A percentile compares a stretch with the other conserved stretches of the same genome.
Evolutionary conservation across 2,329 filamentous ascomycete species (phyloP).

Genomic region (Helicocarpus griseus): DNA sequence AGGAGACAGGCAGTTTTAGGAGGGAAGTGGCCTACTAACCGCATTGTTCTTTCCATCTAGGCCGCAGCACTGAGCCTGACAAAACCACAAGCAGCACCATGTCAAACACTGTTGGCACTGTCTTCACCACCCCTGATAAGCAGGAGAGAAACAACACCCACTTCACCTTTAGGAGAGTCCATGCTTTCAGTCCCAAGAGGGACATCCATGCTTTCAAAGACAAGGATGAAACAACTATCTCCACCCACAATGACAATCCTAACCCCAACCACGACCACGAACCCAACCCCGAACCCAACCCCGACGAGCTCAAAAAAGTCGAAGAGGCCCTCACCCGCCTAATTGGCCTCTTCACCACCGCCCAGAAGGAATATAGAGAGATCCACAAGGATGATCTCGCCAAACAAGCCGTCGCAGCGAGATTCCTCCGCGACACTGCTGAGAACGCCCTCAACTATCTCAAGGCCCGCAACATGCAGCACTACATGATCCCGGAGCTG

Average conservation of each 20-base stretch:
- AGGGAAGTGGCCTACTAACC: no score
- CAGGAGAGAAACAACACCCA: background rate
- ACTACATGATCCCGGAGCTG: constrained; percentile 25
- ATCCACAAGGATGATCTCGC: constrained; percentile 17
- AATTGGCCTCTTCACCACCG: constrained; percentile 25
- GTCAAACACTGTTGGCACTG: no score
- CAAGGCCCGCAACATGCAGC: constrained; percentile 15
- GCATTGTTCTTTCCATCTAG: background rate
- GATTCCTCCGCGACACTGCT: constrained; percentile 36
- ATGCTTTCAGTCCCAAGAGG: no score
- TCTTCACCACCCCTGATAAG: no score
- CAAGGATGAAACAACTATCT: no score
- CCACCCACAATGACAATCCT: background rate
- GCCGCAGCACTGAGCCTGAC: background rate
- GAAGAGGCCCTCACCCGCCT: constrained; percentile 16
- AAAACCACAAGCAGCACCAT: no score
- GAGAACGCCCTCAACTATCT: constrained; percentile 32
- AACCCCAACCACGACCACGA: constrained; percentile 8
- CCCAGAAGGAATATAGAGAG: constrained; percentile 26
- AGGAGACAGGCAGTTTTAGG: no score
- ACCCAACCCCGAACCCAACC: background rate
- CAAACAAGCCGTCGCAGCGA: constrained; percentile 21
- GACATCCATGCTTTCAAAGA: no score
- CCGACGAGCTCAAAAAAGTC: background rate
- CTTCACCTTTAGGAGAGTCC: no score